A percentile compares a stretch with the other conserved stretches of the same genome.
Conservation (phyloP, 495 filamentous ascomycete genomes). For the Letharia lupina region DNA sequence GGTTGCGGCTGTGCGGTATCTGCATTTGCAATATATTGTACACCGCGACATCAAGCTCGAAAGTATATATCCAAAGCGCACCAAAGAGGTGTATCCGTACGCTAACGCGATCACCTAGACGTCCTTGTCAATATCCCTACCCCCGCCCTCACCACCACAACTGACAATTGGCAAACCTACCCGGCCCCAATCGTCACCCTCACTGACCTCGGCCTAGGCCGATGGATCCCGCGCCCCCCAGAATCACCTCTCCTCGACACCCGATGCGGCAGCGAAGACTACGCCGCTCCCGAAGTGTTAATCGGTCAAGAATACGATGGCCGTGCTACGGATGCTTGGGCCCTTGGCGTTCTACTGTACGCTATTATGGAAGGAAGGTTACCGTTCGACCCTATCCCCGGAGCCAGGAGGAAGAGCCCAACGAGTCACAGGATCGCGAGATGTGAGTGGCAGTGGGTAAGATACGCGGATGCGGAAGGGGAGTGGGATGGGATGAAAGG, state of each 20-base stretch:
- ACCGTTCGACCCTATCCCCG: conserved; percentile 81
- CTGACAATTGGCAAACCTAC: conserved; percentile 58
- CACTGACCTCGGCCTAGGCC: conserved; percentile 86
- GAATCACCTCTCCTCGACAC: conserved; percentile 69
- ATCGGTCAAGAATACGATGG: conserved; percentile 95
- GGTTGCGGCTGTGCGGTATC: conserved; percentile 73
- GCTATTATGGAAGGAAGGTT: conserved; percentile 85
- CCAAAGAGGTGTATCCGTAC: not conserved
- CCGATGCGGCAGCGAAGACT: conserved; percentile 91
- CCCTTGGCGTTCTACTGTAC: conserved; percentile 85
- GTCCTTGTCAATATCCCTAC: conserved; percentile 78
- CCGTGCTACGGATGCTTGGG: conserved; percentile 88
- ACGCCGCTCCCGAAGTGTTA: conserved; percentile 91
- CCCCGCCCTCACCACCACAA: conserved; percentile 37
- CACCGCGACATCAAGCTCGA: conserved; percentile 97
- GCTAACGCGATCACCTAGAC: conserved; percentile 46
- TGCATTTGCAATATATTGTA: conserved; percentile 79
- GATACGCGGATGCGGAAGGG: conserved; percentile 66
- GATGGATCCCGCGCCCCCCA: conserved; percentile 65
- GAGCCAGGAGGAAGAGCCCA: conserved; percentile 57
- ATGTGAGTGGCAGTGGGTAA: conserved; percentile 88
- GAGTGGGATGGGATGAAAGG: conserved; percentile 57
- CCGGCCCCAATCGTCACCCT: conserved; percentile 77
- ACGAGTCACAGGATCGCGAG: conserved; percentile 91
- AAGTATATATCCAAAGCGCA: conserved; percentile 50